Evolutionary conservation across 108 stramenopile species (phyloP).

Genomic region (Nitzschia sp.): DNA sequence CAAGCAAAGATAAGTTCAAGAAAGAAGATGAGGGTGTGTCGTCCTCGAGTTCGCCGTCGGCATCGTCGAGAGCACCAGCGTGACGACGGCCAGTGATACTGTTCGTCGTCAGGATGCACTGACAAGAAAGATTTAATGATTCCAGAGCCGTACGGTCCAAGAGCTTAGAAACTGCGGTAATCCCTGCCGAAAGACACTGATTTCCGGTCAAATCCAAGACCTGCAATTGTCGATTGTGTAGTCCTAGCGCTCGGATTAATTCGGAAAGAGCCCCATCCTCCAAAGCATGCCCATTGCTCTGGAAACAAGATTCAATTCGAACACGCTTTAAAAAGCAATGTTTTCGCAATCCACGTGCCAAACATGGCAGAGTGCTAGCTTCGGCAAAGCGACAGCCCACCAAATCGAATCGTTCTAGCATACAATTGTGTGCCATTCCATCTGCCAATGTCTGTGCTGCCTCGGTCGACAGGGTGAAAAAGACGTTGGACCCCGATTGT

Average conservation of each 20-base stretch:
- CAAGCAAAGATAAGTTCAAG: constrained; percentile 19
- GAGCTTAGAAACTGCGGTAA: constrained; percentile 12
- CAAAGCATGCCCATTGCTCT: constrained; percentile 23
- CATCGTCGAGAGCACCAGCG: background rate
- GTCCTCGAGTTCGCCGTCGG: background rate
- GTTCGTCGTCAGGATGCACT: constrained; percentile 15
- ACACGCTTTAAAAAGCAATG: constrained; percentile 10
- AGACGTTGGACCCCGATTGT: constrained; percentile 6
- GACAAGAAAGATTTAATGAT: constrained; percentile 15
- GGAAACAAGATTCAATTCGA: constrained; percentile 14
- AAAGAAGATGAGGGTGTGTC: background rate
- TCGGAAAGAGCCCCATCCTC: constrained; percentile 2
- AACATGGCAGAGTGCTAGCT: background rate
- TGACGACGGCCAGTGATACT: background rate
- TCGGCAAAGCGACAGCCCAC: constrained; percentile 25
- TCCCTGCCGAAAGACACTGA: constrained; percentile 10
- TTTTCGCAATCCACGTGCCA: constrained; percentile 12
- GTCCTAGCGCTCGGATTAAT: constrained; percentile 4
- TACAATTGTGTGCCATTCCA: constrained; percentile 1
- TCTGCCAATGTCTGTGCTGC: constrained; percentile 19
- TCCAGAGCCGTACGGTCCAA: constrained; percentile 6
- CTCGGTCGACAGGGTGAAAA: constrained; percentile 23
- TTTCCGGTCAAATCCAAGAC: constrained; percentile 13
- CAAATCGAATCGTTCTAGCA: constrained; percentile 4
- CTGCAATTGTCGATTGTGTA: constrained; percentile 5